Evolutionary conservation across 2,329 filamentous ascomycete species (phyloP), one percentile per base, ranked within the genome.

Genomic region (Fusarium avenaceum): DNA sequence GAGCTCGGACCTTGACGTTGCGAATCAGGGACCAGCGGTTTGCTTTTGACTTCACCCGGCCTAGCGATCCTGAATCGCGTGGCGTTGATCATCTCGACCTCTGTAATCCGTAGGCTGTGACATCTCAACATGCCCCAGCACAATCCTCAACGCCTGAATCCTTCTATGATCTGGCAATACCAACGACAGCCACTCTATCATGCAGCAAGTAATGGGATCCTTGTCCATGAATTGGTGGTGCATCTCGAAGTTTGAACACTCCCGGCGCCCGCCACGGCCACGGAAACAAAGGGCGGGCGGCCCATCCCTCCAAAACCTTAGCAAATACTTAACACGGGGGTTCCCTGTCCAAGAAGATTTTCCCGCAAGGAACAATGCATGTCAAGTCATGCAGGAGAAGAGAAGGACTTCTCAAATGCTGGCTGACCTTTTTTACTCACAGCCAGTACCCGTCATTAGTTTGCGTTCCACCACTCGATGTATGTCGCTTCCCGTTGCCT

Each of bases 341-440:
- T 52, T 56, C 66, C 66, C 49, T 70, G 57, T 53, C 65, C 26
- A 67, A 49, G 38, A 33, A 33, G 33, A 57, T 24, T 48, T 50
- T 61, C 33, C 54, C 58, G 42, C 47, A 65, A 64, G 65, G 63
- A 48, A 42, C 58, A 49, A 70, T 74, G 72, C 70, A 74, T 70
- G 63, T 63, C 60, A 63, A 59, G 52, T 51, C 49, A 69, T 72
- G 67, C 67, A 72, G 64, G 65, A 70, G 52, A 46, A 56, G 65
- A 70, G 52, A 46, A 56, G 53, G 30, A 70, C 39, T 24, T 53
- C 38, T 62, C 30, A 44, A 39, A 22, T 43, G 35, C 40, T 26
- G 26, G 15, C 20, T 30, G 22, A 17, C 20, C 10, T 54, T 47
- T 47, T 43, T 54, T 48, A 30, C 45, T 49, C 48, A 38, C 43